Conservation (phyloP, 805 yeast species). For the Lachancea fermentati region DNA sequence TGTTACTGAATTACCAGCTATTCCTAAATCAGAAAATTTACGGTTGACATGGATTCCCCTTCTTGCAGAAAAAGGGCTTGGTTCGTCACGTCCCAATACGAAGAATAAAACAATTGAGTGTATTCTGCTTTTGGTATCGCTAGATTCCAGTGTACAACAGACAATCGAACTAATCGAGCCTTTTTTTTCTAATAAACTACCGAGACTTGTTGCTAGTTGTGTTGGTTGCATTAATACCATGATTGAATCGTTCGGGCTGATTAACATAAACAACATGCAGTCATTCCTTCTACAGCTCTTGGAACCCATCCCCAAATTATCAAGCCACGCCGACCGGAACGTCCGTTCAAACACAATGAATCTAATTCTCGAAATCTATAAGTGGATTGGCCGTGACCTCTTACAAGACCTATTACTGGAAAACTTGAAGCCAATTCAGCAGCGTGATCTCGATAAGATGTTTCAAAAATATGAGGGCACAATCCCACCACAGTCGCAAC, state of each 20-base stretch:
- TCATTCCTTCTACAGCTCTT: constrained; percentile 60
- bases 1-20: constrained; percentile 40
- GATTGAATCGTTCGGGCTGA: constrained; percentile 32
- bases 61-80: constrained; percentile 76
- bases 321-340: constrained; percentile 78
- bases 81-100: constrained; percentile 70
- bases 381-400: constrained; percentile 59
- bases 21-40: constrained; percentile 8
- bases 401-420: constrained; percentile 56
- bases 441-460: constrained; percentile 68
- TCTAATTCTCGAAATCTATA: constrained; percentile 61
- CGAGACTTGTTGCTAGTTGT: constrained; percentile 73
- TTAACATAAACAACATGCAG: constrained; percentile 15
- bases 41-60: constrained; percentile 22
- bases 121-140: constrained; percentile 56
- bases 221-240: constrained; percentile 52
- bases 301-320: constrained; percentile 64
- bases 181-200: constrained; percentile 53
- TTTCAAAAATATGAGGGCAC: constrained; percentile 46
- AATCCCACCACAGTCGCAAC: constrained; percentile 34
- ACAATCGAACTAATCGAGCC: constrained; percentile 61
- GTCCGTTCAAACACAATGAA: constrained; percentile 76
- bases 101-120: constrained; percentile 61
- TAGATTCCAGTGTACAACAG: constrained; percentile 58
- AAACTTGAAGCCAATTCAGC: constrained; percentile 85